Percentiles rank a stretch among this genome's conserved stretches.
Conservation (phyloP, 2,329 filamentous ascomycete species). For the Nigrospora sphaerica region DNA sequence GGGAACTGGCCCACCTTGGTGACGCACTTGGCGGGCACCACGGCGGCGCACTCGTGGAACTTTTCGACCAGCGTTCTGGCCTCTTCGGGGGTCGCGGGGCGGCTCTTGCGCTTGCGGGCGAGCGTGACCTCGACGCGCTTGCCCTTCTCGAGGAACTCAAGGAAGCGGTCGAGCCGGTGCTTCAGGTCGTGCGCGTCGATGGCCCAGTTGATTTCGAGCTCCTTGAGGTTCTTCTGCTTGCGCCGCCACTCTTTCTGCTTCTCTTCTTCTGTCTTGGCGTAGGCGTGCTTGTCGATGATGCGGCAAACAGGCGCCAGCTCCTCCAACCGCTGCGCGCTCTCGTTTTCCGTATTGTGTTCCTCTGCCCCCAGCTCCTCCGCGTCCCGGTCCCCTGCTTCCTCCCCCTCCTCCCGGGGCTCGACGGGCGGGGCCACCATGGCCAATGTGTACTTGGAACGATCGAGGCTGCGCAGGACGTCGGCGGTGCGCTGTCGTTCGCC, state of each 20-base stretch:
- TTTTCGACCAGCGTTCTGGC: conserved; percentile 48
- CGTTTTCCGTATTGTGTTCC: background rate
- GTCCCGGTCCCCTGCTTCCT: background rate
- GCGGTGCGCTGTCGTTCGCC: conserved; percentile 12
- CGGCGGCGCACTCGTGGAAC: conserved; percentile 27
- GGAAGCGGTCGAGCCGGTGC: conserved; percentile 62
- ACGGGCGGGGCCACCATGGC: conserved; percentile 20
- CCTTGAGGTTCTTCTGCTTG: conserved; percentile 51
- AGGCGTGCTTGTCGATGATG: conserved; percentile 52
- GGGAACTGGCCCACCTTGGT: conserved; percentile 31
- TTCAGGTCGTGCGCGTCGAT: conserved; percentile 69
- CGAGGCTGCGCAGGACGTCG: conserved; percentile 9
- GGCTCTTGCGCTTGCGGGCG: conserved; percentile 57
- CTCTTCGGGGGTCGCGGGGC: conserved; percentile 54
- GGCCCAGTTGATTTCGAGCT: conserved; percentile 85
- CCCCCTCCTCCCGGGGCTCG: background rate
- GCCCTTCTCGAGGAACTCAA: conserved; percentile 66
- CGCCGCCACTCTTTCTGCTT: conserved; percentile 33
- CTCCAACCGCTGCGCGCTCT: conserved; percentile 23
- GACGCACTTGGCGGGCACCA: conserved; percentile 27
- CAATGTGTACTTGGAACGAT: conserved; percentile 11
- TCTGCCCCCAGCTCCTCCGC: conserved; percentile 4
- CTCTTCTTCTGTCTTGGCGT: conserved; percentile 26
- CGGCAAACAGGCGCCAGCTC: conserved; percentile 55
- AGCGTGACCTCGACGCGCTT: conserved; percentile 68